Evolutionary conservation across 2,329 filamentous ascomycete genomes (phyloP).

Genomic region (Orbilia ellipsospora): DNA sequence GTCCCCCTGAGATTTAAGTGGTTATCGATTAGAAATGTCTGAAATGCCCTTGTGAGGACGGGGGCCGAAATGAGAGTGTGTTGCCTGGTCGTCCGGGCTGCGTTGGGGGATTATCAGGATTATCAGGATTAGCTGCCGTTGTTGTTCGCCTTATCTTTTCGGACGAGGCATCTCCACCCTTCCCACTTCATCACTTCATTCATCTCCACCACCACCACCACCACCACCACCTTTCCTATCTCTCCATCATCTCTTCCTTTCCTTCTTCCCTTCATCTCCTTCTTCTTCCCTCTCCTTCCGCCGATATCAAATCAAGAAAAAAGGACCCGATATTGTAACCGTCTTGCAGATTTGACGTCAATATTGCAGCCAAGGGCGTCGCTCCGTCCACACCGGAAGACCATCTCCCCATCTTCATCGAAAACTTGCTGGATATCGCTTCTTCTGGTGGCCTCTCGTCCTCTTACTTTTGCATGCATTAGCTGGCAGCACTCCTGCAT

Average conservation of each 20-base stretch:
- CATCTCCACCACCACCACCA: background rate
- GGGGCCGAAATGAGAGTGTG: background rate
- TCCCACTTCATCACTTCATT: background rate
- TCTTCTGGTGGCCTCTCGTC: conserved; percentile 23
- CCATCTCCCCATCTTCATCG: conserved; percentile 50
- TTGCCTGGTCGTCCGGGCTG: background rate
- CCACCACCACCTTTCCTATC: background rate
- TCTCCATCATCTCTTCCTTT: conserved; percentile 20
- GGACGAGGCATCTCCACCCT: background rate
- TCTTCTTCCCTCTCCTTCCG: background rate
- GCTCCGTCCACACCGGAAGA: background rate
- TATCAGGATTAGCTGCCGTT: too few species aligned
- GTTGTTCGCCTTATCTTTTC: conserved; percentile 44
- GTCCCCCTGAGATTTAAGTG: too few species aligned
- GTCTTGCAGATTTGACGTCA: conserved; percentile 26
- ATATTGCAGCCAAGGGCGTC: conserved; percentile 23
- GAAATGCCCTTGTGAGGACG: background rate
- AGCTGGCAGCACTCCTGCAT: conserved; percentile 53
- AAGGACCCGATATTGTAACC: background rate
- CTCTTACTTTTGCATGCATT: conserved; percentile 50
- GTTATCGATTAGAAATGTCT: too few species aligned
- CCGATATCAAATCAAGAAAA: background rate
- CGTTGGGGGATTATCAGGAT: background rate
- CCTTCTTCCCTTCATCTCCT: conserved; percentile 11
- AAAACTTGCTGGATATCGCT: conserved; percentile 38